These are phyloP conservation scores for Aspergillus sp. DNA, from an alignment of 2,329 filamentous ascomycete genomes.

Conservation along the genomic window DNA sequence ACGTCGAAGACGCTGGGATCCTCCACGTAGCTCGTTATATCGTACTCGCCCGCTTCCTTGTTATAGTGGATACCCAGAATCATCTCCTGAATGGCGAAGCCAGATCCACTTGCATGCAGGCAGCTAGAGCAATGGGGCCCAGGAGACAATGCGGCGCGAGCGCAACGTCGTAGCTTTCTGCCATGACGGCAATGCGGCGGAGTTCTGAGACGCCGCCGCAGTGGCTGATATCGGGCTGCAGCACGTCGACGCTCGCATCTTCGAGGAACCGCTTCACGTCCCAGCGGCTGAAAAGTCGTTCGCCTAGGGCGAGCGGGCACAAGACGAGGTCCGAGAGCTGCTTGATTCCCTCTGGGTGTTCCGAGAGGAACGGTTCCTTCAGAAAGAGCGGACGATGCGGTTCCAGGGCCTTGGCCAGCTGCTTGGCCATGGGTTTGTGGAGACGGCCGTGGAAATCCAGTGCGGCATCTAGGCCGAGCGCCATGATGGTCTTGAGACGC, in stretches of 20 bases:
- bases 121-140: conserved; percentile 71
- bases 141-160: conserved; percentile 73
- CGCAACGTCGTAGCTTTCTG: conserved; percentile 71
- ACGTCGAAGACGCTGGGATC: conserved; percentile 66
- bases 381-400: conserved; percentile 72
- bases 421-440: conserved; percentile 79
- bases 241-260: conserved; percentile 65
- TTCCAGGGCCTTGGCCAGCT: conserved; percentile 66
- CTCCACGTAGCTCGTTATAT: conserved; percentile 65
- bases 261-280: conserved; percentile 72
- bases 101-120: conserved; percentile 66
- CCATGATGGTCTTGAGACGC: conserved; percentile 67
- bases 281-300: conserved; percentile 71
- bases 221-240: conserved; percentile 73
- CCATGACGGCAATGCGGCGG: conserved; percentile 67
- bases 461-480: conserved; percentile 68
- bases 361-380: conserved; percentile 70
- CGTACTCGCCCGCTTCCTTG: conserved; percentile 57
- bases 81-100: conserved; percentile 76
- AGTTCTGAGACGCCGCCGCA: conserved; percentile 72
- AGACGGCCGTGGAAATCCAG: conserved; percentile 77
- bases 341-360: conserved; percentile 67
- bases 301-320: conserved; percentile 69
- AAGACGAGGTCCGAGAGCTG: conserved; percentile 57
- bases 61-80: conserved; percentile 79